Percentiles rank a stretch among this genome's conserved stretches.
phyloP scores from a whole-genome alignment of 2,329 filamentous ascomycete species.

The Colletotrichum higginsianum region DNA sequence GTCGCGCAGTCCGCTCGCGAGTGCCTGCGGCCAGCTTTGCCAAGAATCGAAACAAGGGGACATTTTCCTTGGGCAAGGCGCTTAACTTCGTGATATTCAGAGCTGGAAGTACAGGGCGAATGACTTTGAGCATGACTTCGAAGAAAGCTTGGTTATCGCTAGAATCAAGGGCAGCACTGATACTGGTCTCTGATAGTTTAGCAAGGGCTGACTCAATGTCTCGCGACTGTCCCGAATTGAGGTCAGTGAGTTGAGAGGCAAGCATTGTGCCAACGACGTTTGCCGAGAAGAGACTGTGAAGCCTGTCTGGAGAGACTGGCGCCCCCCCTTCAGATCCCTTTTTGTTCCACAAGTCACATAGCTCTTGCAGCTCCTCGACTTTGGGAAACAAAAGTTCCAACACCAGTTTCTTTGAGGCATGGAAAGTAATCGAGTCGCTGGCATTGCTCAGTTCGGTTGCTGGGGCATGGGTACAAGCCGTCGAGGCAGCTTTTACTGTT shows the following conservation, averaged over 20 bases:
- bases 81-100: constrained; percentile 56
- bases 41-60: constrained; percentile 61
- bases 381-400: constrained; percentile 70
- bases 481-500: constrained; percentile 20
- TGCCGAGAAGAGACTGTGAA: constrained; percentile 67
- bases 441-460: constrained; percentile 44
- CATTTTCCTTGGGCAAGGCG: constrained; percentile 55
- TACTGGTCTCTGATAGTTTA: constrained; percentile 57
- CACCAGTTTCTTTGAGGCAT: constrained; percentile 65
- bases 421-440: constrained; percentile 54
- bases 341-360: constrained; percentile 64
- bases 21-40: constrained; percentile 55
- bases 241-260: constrained; percentile 62
- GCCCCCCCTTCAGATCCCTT: constrained; percentile 60
- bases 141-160: constrained; percentile 63
- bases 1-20: constrained; percentile 51
- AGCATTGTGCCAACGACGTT: constrained; percentile 62
- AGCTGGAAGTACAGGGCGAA: constrained; percentile 63
- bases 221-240: constrained; percentile 64
- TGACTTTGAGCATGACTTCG: constrained; percentile 61
- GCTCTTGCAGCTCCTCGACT: constrained; percentile 62
- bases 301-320: constrained; percentile 67
- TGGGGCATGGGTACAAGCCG: constrained; percentile 6
- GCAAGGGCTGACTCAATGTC: constrained; percentile 63
- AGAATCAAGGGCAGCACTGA: constrained; percentile 59